Evolutionary conservation across 2,329 filamentous ascomycete genomes (phyloP).

Genomic region (Apiospora aurea): DNA sequence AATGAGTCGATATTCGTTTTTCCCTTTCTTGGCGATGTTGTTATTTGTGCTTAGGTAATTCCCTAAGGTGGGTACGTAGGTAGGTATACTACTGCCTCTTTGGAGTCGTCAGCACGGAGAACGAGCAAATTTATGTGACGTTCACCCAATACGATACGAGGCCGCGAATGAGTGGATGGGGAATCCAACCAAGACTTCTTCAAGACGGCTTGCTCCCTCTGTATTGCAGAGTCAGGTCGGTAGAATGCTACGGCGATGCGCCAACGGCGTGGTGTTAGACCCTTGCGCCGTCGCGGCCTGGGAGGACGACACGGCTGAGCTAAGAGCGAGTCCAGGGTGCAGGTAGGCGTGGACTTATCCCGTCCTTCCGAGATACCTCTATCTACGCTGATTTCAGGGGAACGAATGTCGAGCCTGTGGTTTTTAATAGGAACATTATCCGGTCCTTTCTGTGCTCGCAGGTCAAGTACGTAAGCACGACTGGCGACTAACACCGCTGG

Average conservation of each 20-base stretch:
- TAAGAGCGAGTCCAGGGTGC: neutral
- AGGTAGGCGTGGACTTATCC: neutral
- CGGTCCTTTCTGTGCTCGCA: neutral
- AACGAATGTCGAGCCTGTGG: neutral
- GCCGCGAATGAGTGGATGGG: neutral
- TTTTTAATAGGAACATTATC: neutral
- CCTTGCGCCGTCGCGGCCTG: neutral
- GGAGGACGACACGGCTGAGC: neutral
- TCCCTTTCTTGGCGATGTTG: neutral
- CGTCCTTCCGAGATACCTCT: neutral
- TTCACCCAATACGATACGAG: neutral
- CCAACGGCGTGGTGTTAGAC: slow-evolving; percentile 9
- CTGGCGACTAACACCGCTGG: neutral
- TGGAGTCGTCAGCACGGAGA: neutral
- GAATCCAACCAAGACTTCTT: neutral
- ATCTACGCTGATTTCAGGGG: neutral
- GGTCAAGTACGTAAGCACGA: neutral
- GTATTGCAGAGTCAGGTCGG: neutral
- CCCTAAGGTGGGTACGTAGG: neutral
- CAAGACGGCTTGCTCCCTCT: neutral
- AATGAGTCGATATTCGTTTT: neutral
- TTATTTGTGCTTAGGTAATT: neutral
- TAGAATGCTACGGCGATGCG: neutral
- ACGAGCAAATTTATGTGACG: neutral
- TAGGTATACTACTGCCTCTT: neutral